phyloP scores from a whole-genome alignment of 2,329 filamentous ascomycete genomes.

The Xylariaceae sp. region DNA sequence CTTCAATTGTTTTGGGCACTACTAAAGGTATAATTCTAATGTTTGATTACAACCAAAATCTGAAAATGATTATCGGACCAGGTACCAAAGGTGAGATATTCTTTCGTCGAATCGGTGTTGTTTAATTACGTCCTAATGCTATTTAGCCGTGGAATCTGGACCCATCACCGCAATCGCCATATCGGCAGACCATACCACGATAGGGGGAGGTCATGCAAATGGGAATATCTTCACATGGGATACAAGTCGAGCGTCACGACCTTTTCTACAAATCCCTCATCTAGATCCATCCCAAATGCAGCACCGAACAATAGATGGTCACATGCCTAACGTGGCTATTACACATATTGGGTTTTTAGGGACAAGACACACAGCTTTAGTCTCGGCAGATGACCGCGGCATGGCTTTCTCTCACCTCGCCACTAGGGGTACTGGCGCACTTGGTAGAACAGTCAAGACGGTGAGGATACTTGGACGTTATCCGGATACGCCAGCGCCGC shows the following conservation, averaged over 20 bases:
- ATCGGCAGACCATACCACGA: slow-evolving; percentile 90
- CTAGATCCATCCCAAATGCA: slow-evolving; percentile 71
- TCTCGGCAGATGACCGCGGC: slow-evolving; percentile 91
- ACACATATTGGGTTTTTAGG: slow-evolving; percentile 95
- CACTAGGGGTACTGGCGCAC: slow-evolving; percentile 84
- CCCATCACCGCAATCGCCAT: slow-evolving; percentile 86
- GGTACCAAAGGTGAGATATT: slow-evolving; percentile 81
- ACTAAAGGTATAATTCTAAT: slow-evolving; percentile 93
- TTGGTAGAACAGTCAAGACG: slow-evolving; percentile 86
- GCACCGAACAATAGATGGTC: slow-evolving; percentile 77
- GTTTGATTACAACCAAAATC: slow-evolving; percentile 95
- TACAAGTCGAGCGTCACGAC: slow-evolving; percentile 77
- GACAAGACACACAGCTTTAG: slow-evolving; percentile 89
- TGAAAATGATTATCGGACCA: slow-evolving; percentile 92
- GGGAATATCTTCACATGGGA: slow-evolving; percentile 99
- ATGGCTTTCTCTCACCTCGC: slow-evolving; percentile 99
- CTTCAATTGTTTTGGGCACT: slow-evolving; percentile 88
- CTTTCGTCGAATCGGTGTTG: not conserved
- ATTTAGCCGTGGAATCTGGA: slow-evolving; percentile 84
- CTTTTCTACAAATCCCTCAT: slow-evolving; percentile 86
- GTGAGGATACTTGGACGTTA: slow-evolving; percentile 92
- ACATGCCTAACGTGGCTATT: slow-evolving; percentile 77
- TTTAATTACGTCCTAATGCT: slow-evolving; percentile 39
- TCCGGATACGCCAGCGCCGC: slow-evolving; percentile 69
- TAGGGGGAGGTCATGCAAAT: slow-evolving; percentile 87